Percentiles rank a stretch among this genome's conserved stretches.
phyloP scores from a whole-genome alignment of 768 basidiomycete species.

The Lactarius indigo region DNA sequence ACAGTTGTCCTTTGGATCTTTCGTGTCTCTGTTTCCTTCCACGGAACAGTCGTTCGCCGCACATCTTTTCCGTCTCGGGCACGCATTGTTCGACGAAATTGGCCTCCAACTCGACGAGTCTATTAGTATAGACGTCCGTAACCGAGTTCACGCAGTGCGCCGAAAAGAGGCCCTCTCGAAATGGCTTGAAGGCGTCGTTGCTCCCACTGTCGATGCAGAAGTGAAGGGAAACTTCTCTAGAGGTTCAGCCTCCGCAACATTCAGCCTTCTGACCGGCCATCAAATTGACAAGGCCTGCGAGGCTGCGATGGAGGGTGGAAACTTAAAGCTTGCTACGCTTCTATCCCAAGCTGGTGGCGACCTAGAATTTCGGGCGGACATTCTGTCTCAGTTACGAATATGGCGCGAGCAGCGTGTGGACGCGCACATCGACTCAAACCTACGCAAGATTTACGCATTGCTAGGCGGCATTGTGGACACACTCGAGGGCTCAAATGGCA shows the following conservation, averaged over 20 bases:
- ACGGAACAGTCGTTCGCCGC: constrained; percentile 74
- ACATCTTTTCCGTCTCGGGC: constrained; percentile 81
- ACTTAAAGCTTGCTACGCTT: constrained; percentile 83
- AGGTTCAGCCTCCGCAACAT: constrained; percentile 52
- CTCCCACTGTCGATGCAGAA: constrained; percentile 68
- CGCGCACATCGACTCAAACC: constrained; percentile 57
- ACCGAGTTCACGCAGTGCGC: constrained; percentile 58
- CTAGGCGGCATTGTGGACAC: constrained; percentile 72
- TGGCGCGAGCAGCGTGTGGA: constrained; percentile 82
- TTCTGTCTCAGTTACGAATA: constrained; percentile 69
- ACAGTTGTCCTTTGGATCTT: constrained; percentile 73
- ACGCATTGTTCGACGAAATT: constrained; percentile 84
- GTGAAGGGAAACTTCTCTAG: constrained; percentile 47
- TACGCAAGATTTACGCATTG: constrained; percentile 79
- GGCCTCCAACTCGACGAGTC: constrained; percentile 55
- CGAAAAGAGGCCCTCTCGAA: constrained; percentile 76
- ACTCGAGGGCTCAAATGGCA: constrained; percentile 51
- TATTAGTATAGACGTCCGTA: constrained; percentile 57
- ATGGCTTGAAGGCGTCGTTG: constrained; percentile 79
- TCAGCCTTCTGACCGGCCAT: constrained; percentile 80
- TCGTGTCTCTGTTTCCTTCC: constrained; percentile 64
- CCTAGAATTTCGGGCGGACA: constrained; percentile 64
- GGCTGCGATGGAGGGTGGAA: constrained; percentile 67
- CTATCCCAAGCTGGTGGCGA: constrained; percentile 85
- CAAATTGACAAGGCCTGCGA: constrained; percentile 83